These are phyloP conservation scores for Candida parachauliodes DNA, from an alignment of 805 yeast genomes.

Conservation along the genomic window DNA sequence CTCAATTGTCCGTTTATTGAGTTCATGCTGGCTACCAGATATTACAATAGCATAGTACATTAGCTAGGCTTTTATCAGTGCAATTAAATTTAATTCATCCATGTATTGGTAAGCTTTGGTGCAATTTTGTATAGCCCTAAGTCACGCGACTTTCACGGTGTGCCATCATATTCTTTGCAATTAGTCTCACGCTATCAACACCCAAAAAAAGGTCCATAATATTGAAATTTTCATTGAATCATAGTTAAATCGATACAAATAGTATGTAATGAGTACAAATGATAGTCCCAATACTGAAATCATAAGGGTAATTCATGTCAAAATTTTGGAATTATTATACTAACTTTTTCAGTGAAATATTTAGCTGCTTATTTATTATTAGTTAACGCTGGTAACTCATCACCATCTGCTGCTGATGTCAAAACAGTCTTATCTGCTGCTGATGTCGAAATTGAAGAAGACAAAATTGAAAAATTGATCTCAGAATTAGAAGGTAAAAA, in stretches of 20 bases:
- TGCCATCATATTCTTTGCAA: not conserved
- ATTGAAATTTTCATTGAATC: not conserved
- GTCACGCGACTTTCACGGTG: not conserved
- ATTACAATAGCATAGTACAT: too few relatives aligned
- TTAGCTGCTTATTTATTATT: conserved; percentile 99
- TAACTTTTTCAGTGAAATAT: conserved; percentile 65
- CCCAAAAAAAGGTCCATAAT: not conserved
- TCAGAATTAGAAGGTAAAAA: conserved; percentile 91
- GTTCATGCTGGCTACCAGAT: too few relatives aligned
- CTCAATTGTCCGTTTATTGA: too few relatives aligned
- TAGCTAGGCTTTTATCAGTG: too few relatives aligned
- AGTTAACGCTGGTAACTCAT: conserved; percentile 92
- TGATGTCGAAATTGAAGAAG: conserved; percentile 92
- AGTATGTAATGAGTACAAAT: not conserved
- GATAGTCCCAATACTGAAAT: not conserved
- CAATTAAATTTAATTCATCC: too few relatives aligned
- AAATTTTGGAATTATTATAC: conserved; percentile 4
- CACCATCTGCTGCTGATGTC: conserved; percentile 94
- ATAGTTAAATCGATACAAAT: not conserved
- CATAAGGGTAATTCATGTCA: not conserved
- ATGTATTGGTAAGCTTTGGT: too few relatives aligned
- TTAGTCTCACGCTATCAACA: conserved; percentile 4
- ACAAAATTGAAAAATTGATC: conserved; percentile 76
- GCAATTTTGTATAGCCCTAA: conserved; percentile 2
- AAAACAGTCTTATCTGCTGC: conserved; percentile 86